phyloP scores from a whole-genome alignment of 176 grass and related monocot genomes.

The Canna indica region DNA sequence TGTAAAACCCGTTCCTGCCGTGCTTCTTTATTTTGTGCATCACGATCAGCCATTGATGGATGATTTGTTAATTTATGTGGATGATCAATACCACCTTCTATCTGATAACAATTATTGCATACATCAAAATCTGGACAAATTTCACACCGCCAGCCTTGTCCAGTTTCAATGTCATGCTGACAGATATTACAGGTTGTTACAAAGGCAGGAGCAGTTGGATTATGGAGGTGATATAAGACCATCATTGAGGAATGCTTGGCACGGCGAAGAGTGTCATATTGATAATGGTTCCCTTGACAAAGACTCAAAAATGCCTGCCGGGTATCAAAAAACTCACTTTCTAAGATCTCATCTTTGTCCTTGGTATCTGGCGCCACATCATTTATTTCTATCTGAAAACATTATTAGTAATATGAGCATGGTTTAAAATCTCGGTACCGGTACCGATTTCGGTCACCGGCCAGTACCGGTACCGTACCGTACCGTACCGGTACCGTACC shows the following conservation, averaged over 20 bases:
- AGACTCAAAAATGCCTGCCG: slow-evolving; percentile 19
- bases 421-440: no score
- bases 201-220: slow-evolving; percentile 18
- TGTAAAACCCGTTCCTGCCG: slow-evolving; percentile 81
- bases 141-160: slow-evolving; percentile 93
- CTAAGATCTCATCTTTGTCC: slow-evolving; percentile 17
- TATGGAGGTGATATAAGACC: slow-evolving; percentile 23
- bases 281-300: slow-evolving; percentile 22
- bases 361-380: slow-evolving; percentile 11
- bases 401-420: no score
- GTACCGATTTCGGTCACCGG: no score
- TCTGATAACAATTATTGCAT: slow-evolving; percentile 80
- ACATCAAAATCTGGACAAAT: slow-evolving; percentile 96
- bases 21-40: slow-evolving; percentile 97
- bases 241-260: slow-evolving; percentile 23
- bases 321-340: slow-evolving; percentile 21
- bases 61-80: slow-evolving; percentile 87
- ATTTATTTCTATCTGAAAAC: slow-evolving; percentile 9
- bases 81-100: slow-evolving; percentile 78
- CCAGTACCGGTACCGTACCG: no score
- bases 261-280: slow-evolving; percentile 16
- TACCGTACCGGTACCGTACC: no score
- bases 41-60: slow-evolving; percentile 60
- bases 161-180: slow-evolving; percentile 84
- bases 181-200: slow-evolving; percentile 76